Percentiles rank a stretch among this genome's conserved stretches.
These are phyloP conservation scores for Kluyveromyces aestuarii DNA, from an alignment of 805 yeast species.

Conservation along the genomic window DNA sequence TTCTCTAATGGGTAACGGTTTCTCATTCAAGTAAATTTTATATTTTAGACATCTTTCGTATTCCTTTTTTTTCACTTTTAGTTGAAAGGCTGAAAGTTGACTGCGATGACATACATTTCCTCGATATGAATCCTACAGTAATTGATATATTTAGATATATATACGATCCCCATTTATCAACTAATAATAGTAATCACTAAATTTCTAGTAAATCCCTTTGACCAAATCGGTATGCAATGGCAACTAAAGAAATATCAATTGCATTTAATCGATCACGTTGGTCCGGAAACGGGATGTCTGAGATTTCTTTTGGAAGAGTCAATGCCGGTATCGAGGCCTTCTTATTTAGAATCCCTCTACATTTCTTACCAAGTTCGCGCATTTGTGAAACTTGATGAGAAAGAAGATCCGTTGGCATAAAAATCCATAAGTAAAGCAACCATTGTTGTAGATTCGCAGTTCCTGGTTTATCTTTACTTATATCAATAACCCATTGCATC, in stretches of 20 bases:
- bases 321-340: background rate
- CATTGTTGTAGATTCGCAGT: constrained; percentile 13
- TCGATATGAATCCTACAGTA: no score
- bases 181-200: no score
- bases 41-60: no score
- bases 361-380: constrained; percentile 23
- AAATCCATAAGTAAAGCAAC: constrained; percentile 20
- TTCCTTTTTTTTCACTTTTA: no score
- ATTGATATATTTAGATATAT: no score
- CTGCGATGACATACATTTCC: no score
- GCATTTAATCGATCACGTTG: constrained; percentile 9
- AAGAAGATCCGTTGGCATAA: constrained; percentile 17
- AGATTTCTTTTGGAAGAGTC: constrained; percentile 1
- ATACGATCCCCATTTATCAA: no score
- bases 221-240: constrained; percentile 17
- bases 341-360: background rate
- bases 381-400: constrained; percentile 20
- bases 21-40: no score
- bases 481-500: constrained; percentile 20
- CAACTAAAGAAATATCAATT: constrained; percentile 10
- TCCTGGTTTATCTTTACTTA: constrained; percentile 12
- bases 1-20: no score
- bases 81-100: no score
- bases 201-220: constrained; percentile 17
- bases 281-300: constrained; percentile 1